Conservation (phyloP, 257 asterid genomes). For the Solanum pimpinellifolium region DNA sequence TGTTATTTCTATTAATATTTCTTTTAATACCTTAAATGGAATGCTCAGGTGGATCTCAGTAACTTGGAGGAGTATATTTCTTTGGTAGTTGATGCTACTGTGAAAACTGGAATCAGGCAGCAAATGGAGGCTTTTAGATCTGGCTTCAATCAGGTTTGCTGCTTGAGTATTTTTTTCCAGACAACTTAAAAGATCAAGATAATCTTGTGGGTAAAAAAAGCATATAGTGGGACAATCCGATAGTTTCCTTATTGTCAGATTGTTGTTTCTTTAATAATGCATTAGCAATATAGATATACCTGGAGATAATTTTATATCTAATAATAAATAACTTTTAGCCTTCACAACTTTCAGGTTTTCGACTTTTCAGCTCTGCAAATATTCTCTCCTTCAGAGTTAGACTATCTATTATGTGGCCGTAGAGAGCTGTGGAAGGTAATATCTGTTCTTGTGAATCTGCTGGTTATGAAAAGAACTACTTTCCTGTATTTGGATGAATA, state of each 20-base stretch:
- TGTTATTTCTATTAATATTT: background rate
- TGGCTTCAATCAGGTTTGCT: constrained; percentile 65
- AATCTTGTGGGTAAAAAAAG: background rate
- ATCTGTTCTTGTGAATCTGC: background rate
- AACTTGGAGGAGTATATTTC: constrained; percentile 61
- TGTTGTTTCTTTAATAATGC: background rate
- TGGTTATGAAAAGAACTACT: background rate
- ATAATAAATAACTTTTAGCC: background rate
- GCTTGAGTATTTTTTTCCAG: background rate
- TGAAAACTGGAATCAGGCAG: constrained; percentile 47
- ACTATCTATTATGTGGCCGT: constrained; percentile 87
- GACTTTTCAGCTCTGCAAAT: constrained; percentile 77
- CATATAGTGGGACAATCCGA: background rate
- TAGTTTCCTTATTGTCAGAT: background rate
- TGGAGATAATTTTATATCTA: background rate
- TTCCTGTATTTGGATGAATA: background rate
- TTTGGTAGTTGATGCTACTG: constrained; percentile 59
- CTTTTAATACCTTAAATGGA: background rate
- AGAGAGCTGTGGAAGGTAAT: constrained; percentile 92
- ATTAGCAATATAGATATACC: background rate
- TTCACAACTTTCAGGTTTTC: constrained; percentile 50
- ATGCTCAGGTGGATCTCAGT: constrained; percentile 46
- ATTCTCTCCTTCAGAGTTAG: constrained; percentile 83
- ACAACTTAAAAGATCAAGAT: background rate
- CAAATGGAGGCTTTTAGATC: constrained; percentile 68